phyloP scores from a whole-genome alignment of 1,284 basidiomycete species.

The Cutaneotrichosporon arboriforme region DNA sequence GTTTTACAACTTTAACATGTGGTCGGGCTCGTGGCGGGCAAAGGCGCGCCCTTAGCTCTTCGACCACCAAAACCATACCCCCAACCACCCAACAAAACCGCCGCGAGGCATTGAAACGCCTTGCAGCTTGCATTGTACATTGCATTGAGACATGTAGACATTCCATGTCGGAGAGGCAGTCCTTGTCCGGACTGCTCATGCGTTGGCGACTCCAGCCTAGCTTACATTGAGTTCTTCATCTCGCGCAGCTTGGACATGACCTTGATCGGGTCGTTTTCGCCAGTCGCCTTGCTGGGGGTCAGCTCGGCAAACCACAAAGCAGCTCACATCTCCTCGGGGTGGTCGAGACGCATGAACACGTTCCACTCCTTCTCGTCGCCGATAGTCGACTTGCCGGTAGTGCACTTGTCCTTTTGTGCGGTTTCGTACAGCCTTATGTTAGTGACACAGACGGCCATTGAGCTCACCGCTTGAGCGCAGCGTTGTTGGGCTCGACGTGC shows the following conservation, averaged over 20 bases:
- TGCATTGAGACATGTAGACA: neutral
- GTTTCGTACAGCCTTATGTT: conserved; percentile 30
- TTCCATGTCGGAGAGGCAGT: neutral
- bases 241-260: conserved; percentile 71
- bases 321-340: conserved; percentile 37
- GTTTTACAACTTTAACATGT: conserved; percentile 47
- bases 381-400: conserved; percentile 50
- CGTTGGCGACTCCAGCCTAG: neutral
- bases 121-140: neutral
- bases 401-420: conserved; percentile 38
- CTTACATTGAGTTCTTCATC: conserved; percentile 70
- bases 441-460: neutral
- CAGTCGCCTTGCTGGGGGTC: conserved; percentile 51
- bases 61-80: neutral
- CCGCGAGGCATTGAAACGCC: neutral
- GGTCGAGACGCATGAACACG: conserved; percentile 50
- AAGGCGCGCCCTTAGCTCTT: neutral
- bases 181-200: no score
- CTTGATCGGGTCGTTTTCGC: conserved; percentile 49
- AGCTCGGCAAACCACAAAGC: neutral
- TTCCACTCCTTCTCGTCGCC: conserved; percentile 53
- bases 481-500: conserved; percentile 42
- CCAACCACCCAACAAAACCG: neutral
- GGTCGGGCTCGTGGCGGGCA: conserved; percentile 35
- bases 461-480: conserved; percentile 37